Evolutionary conservation across 1,284 basidiomycete species (phyloP), one percentile per base, ranked within the genome.

Genomic region (Afroboletus lepidellus): DNA sequence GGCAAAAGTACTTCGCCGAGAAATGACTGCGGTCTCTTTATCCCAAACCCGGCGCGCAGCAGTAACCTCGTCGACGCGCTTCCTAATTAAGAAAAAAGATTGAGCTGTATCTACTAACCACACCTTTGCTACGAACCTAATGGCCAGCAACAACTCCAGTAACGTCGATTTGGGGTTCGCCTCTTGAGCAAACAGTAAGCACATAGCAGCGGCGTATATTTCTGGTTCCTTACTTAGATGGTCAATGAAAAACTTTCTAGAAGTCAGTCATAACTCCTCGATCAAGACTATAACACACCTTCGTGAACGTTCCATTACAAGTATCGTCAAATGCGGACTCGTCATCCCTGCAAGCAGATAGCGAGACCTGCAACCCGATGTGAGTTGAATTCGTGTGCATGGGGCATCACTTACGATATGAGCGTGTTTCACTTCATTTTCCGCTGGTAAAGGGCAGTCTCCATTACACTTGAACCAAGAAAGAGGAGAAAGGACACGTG

Each of bases 311-410:
- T 30, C 52, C 52, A 8, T 42, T 53, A 3, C 6, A 32, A 41
- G 11, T 6, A 18, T 63, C 53, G 13, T 69, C 64, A n/a, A 59
- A 51, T n/a, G 64, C 66, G 3, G 34, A 30, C 15, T 66, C 59
- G 8, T 54, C 57, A 20, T 66, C 64, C 38, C 53, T 61, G 38
- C 64, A 69, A 30, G 64, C 64, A 23, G 67, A 63, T 15, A 66
- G 27, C 13, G 63, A 68, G 42, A 69, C 53, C 64, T 65, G 7
- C n/a, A 9, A 7, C n/a, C 11, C 2, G 34, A 1, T 5, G 8
- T 53, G 30, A 55, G 46, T 29, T 6, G 7, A 34, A 34, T 34
- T 18, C 16, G 5, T 18, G 15, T 27, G 13, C 3, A 32, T 32
- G 13, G 3, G 15, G 15, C 6, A 11, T 29, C 5, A 63, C 64